A percentile compares a stretch with the other conserved stretches of the same genome.
These are phyloP conservation scores for Agrocybe pediades DNA, from an alignment of 768 basidiomycete species.

Conservation along the genomic window DNA sequence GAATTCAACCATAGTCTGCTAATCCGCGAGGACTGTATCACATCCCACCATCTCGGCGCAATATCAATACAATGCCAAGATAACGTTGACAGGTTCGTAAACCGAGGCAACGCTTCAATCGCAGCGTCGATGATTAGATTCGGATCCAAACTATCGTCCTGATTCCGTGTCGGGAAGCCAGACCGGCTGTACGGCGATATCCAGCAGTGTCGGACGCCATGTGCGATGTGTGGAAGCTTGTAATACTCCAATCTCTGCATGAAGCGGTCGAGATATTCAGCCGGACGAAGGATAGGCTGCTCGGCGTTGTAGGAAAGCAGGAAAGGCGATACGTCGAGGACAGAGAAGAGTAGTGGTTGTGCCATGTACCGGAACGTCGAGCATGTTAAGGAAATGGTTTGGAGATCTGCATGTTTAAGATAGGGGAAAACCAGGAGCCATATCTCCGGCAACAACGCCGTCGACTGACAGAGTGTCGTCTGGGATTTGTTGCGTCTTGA, in stretches of 20 bases:
- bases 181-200: slow-evolving; percentile 34
- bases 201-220: slow-evolving; percentile 35
- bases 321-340: slow-evolving; percentile 36
- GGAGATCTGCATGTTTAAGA: slow-evolving; percentile 30
- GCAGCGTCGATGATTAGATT: slow-evolving; percentile 32
- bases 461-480: background rate
- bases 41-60: slow-evolving; percentile 31
- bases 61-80: slow-evolving; percentile 40
- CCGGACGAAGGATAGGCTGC: slow-evolving; percentile 26
- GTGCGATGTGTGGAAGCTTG: slow-evolving; percentile 30
- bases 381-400: slow-evolving; percentile 30
- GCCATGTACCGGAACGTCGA: slow-evolving; percentile 33
- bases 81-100: slow-evolving; percentile 32
- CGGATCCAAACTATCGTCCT: slow-evolving; percentile 32
- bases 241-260: slow-evolving; percentile 32
- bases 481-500: no score
- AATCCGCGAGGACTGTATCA: slow-evolving; percentile 28
- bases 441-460: slow-evolving; percentile 31
- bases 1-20: slow-evolving; percentile 35
- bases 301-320: slow-evolving; percentile 31
- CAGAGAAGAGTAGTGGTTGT: slow-evolving; percentile 37
- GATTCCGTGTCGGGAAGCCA: slow-evolving; percentile 28
- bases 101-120: slow-evolving; percentile 28
- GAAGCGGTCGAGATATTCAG: slow-evolving; percentile 31
- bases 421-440: slow-evolving; percentile 36